Percentiles rank a stretch among this genome's conserved stretches.
phyloP scores from a whole-genome alignment of 805 yeast genomes.

The Starmerella ratchasimensis region DNA sequence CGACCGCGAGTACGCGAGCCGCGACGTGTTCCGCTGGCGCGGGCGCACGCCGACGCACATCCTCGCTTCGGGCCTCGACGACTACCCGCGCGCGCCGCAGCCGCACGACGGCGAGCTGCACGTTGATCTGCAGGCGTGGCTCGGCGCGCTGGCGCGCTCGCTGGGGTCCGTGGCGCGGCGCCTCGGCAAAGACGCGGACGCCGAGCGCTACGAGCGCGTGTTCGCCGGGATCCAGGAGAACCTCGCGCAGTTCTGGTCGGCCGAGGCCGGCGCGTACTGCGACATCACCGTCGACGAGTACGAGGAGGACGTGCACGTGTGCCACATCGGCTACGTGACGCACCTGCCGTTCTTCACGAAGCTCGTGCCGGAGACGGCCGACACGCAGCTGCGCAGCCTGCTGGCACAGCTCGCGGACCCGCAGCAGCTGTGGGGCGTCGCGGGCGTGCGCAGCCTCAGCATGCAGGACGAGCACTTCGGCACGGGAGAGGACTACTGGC shows the following conservation, averaged over 20 bases:
- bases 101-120: constrained; percentile 84
- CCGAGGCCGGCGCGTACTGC: constrained; percentile 53
- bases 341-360: constrained; percentile 72
- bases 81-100: constrained; percentile 71
- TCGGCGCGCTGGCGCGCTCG: constrained; percentile 80
- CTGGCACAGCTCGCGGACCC: constrained; percentile 53
- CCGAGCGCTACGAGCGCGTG: constrained; percentile 36
- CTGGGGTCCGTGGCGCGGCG: constrained; percentile 59
- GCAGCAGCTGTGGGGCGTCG: constrained; percentile 59
- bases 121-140: constrained; percentile 83
- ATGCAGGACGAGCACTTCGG: constrained; percentile 51
- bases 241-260: constrained; percentile 73
- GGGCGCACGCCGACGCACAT: constrained; percentile 80
- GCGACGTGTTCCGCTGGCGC: constrained; percentile 80
- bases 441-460: constrained; percentile 72
- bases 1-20: constrained; percentile 40
- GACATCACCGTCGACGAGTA: constrained; percentile 66
- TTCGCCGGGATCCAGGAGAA: constrained; percentile 47
- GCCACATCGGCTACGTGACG: constrained; percentile 81
- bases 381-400: constrained; percentile 37
- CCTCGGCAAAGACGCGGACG: constrained; percentile 47
- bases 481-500: constrained; percentile 85
- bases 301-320: constrained; percentile 53
- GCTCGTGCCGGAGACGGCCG: constrained; percentile 37
- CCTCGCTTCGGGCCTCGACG: constrained; percentile 88